Base-by-base conservation (phyloP, 768 basidiomycete species). In the Thelephora aurantiotincta region DNA sequence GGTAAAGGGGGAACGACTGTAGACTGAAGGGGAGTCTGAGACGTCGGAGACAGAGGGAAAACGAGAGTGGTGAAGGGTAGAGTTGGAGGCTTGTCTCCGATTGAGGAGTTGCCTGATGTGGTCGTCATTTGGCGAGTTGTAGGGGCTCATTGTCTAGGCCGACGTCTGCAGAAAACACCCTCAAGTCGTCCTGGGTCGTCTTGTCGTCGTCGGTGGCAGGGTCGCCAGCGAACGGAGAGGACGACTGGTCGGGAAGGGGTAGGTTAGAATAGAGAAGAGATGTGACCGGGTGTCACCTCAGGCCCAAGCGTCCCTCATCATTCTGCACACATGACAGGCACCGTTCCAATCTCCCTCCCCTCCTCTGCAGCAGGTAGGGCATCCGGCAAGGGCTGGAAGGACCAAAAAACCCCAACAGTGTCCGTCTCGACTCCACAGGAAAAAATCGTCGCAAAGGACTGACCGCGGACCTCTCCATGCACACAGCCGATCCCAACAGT, bases 1-100 rank as follows among this genome's bases (percentile, higher is more conserved):
- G 33, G 79, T 78, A 58, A 75, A 75, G 58, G 73, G 70, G 48
- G 74, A 56, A 52, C 68, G 73, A 58, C 74, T 80, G 60, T 85
- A 83, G 53, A 82, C 65, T 44, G 82, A 84, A 54, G 80, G 80
- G 47, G 81, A 74, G 62, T 84, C 80, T 37, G 75, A 69, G 46
- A 69, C 70, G 53, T 80, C 71, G 19, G 80, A 72, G 55, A 73
- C 59, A 47, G 78, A 69, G 43, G 75, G 72, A 55, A 72, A 71
- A 44, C 70, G 74, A 59, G 56, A 51, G 63, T 64, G 60, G 50
- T 66, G 49, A 14, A 60, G 70, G 4, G 26, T 68, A n/a, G 73
- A 68, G 51, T 72, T 72, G 50, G 70, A 41, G 38, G 63, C 16
- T 68, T 60, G 50, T 73, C 73, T 30, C 57, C 74, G 71, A 63